phyloP scores from a whole-genome alignment of 116 monocot species.

The Iris pallida region DNA sequence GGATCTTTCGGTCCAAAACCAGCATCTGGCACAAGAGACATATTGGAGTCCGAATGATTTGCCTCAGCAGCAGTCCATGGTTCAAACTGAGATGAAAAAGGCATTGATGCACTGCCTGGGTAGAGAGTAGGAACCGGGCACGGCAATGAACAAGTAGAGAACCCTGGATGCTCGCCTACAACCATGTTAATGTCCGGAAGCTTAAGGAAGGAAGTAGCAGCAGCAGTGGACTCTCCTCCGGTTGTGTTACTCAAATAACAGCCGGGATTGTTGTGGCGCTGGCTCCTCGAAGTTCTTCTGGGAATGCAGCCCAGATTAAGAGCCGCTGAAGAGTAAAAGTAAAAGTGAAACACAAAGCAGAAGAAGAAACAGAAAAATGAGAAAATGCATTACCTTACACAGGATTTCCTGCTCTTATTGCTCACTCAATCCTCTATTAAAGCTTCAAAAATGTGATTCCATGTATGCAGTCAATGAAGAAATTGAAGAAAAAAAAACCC shows the following conservation, averaged over 20 bases:
- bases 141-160: background rate
- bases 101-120: background rate
- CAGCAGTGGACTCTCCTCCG: conserved; percentile 8
- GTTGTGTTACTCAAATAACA: conserved; percentile 52
- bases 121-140: background rate
- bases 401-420: too few relatives aligned
- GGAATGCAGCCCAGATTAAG: conserved; percentile 81
- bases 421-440: too few relatives aligned
- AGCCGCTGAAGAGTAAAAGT: conserved; percentile 46
- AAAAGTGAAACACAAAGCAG: background rate
- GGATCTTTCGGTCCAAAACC: background rate
- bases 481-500: too few relatives aligned
- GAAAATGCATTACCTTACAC: background rate
- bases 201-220: too few relatives aligned
- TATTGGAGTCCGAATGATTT: too few relatives aligned
- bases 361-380: background rate
- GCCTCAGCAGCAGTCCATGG: background rate
- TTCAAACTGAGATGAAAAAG: background rate
- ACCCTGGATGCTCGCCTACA: background rate
- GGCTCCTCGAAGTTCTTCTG: conserved; percentile 80
- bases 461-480: too few relatives aligned
- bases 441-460: too few relatives aligned
- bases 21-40: background rate
- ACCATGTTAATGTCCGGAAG: too few relatives aligned
- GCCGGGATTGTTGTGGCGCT: conserved; percentile 65